A percentile compares a stretch with the other conserved stretches of the same genome.
Evolutionary conservation across 2,329 filamentous ascomycete genomes (phyloP).

Genomic region (Stachybotrys chlorohalonatus): DNA sequence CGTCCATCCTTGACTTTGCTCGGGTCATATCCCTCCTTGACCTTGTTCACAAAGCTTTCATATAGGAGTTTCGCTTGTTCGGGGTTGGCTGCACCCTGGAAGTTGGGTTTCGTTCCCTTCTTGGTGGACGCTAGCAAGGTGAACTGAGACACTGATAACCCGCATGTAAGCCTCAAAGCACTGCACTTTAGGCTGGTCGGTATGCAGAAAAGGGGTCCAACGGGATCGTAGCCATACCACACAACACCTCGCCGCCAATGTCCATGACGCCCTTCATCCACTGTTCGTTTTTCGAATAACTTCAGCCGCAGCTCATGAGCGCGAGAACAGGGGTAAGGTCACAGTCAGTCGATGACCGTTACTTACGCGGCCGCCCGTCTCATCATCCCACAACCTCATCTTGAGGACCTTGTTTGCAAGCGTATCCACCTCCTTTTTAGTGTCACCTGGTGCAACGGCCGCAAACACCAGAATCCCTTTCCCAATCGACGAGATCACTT

Average conservation of each 20-base stretch:
- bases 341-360: not conserved
- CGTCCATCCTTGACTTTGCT: slow-evolving; percentile 88
- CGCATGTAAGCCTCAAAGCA: not conserved
- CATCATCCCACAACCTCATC: slow-evolving; percentile 85
- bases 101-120: slow-evolving; percentile 92
- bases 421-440: slow-evolving; percentile 74
- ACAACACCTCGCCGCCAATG: slow-evolving; percentile 86
- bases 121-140: slow-evolving; percentile 89
- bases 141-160: slow-evolving; percentile 77
- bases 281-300: slow-evolving; percentile 29
- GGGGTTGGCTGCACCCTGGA: slow-evolving; percentile 76
- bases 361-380: slow-evolving; percentile 53
- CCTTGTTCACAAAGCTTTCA: slow-evolving; percentile 69
- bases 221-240: slow-evolving; percentile 48
- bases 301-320: slow-evolving; percentile 1
- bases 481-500: slow-evolving; percentile 84
- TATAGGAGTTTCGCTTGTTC: slow-evolving; percentile 76
- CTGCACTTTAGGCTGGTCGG: not conserved
- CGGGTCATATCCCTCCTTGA: slow-evolving; percentile 60
- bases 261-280: slow-evolving; percentile 91
- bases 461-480: slow-evolving; percentile 86
- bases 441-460: slow-evolving; percentile 84
- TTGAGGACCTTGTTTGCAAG: slow-evolving; percentile 83
- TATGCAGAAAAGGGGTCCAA: too few relatives aligned
- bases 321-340: not conserved